phyloP scores from a whole-genome alignment of 148 eudicot species.

The Oxyria digyna region DNA sequence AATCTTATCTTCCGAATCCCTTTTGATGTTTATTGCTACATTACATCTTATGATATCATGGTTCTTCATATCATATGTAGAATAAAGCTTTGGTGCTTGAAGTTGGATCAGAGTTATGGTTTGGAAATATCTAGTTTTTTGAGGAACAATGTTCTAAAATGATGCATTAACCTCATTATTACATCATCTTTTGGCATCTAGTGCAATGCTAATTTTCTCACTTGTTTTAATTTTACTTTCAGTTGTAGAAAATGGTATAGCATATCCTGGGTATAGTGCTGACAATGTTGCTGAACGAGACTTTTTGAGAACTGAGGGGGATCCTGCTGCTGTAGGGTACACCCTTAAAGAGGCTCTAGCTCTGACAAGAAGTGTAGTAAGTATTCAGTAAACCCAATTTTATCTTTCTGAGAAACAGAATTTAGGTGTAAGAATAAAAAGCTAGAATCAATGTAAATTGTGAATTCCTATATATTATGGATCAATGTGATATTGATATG shows the following conservation, averaged over 20 bases:
- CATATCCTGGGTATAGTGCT: slow-evolving; percentile 29
- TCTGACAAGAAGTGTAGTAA: slow-evolving; percentile 81
- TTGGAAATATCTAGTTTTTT: neutral
- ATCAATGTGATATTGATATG: too few species aligned
- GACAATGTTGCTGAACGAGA: slow-evolving; percentile 81
- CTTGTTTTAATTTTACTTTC: slow-evolving; percentile 6
- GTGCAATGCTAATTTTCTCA: neutral
- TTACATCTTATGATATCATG: neutral
- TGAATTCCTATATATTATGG: too few species aligned
- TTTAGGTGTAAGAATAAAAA: neutral
- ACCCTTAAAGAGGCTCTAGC: slow-evolving; percentile 83
- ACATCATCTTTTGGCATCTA: neutral
- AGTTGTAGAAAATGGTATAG: slow-evolving; percentile 25
- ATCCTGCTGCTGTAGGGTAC: slow-evolving; percentile 94
- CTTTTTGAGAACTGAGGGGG: slow-evolving; percentile 83
- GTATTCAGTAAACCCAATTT: slow-evolving; percentile 17
- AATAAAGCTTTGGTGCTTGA: neutral
- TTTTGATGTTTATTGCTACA: neutral
- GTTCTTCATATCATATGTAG: neutral
- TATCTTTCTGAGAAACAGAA: neutral
- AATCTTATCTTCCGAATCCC: neutral
- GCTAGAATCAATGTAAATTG: too few species aligned
- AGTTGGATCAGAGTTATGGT: neutral
- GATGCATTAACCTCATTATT: neutral
- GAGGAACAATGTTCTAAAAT: neutral